Conservation (phyloP, 495 filamentous ascomycete genomes). For the Annulohypoxylon maeteangense region DNA sequence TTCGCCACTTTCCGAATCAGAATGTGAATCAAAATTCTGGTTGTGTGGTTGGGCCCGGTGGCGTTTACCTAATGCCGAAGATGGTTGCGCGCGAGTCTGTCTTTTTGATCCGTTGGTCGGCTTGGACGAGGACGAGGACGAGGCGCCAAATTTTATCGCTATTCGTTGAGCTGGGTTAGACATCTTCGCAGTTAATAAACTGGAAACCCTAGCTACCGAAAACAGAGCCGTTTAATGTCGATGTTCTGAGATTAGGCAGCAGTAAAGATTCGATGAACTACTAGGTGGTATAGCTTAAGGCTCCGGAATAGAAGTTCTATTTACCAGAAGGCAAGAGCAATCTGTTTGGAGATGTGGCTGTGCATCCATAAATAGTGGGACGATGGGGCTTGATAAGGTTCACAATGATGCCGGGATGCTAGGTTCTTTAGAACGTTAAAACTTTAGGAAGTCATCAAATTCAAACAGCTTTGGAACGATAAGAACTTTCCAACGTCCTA, state of each 20-base stretch:
- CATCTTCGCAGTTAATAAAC: slow-evolving; percentile 31
- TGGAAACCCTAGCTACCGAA: background rate
- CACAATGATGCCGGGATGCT: background rate
- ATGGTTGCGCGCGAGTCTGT: slow-evolving; percentile 45
- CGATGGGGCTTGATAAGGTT: background rate
- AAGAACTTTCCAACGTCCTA: background rate
- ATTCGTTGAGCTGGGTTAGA: slow-evolving; percentile 46
- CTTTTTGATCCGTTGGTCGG: slow-evolving; percentile 43
- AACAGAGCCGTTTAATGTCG: background rate
- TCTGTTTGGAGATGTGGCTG: background rate
- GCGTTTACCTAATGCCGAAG: slow-evolving; percentile 51
- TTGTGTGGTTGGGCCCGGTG: slow-evolving; percentile 49
- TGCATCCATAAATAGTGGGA: background rate
- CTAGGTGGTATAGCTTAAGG: background rate
- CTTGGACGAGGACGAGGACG: slow-evolving; percentile 39
- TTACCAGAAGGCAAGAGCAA: background rate
- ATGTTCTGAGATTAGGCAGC: background rate
- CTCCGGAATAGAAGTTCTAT: background rate
- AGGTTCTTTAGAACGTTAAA: background rate
- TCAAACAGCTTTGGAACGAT: background rate
- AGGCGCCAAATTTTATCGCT: slow-evolving; percentile 51
- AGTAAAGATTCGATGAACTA: background rate
- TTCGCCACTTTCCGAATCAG: slow-evolving; percentile 49
- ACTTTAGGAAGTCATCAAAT: background rate
- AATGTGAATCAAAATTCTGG: slow-evolving; percentile 50